Base-by-base conservation (phyloP, 2,329 filamentous ascomycete species). In the Colletotrichum higginsianum region DNA sequence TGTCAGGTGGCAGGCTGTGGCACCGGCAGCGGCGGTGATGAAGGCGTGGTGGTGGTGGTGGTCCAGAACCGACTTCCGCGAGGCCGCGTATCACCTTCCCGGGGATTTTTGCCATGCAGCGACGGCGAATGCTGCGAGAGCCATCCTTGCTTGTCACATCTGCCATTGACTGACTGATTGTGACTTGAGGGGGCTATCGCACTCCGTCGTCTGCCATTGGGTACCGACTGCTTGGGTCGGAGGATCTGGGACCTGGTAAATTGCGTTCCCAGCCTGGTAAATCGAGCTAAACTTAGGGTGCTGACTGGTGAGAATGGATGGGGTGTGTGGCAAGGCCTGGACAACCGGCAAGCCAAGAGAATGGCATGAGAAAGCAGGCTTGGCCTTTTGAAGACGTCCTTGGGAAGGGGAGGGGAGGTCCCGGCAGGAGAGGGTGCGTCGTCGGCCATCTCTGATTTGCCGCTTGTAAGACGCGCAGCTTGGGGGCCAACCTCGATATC, bases 71-170 rank as follows among this genome's bases (percentile, higher is more conserved):
- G 21, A 57, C 62, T 42, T 38, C 62, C 67, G 57, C 56, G 30
- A 61, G 67, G n/a, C 42, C 21, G 63, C 40, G 13, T 62, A 53
- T 63, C 50, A 67, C 58, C 53, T 58, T 58, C 46, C 65, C 68
- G 58, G 58, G 53, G 15, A 55, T 26, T 68, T 67, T 62, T 60
- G 68, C 50, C 65, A 68, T 68, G 68, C 68, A 64, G 52, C 52
- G 42, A 58, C 40, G 47, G 57, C 26, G 64, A 62, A 53, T 26
- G 23, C 47, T 26, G 38, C 18, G 44, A 55, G 68, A 40, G 46
- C n/a, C 46, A 57, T 44, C 57, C 58, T 63, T 52, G 57, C 44
- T 26, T 26, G 30, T 44, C 50, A 57, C 50, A 15, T 60, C 65
- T n/a, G 35, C 40, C 58, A 44, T 64, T 42, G 46, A 60, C n/a